A percentile compares a stretch with the other conserved stretches of the same genome.
Evolutionary conservation across 768 basidiomycete species (phyloP).

Genomic region (Rubroboletus satanas): DNA sequence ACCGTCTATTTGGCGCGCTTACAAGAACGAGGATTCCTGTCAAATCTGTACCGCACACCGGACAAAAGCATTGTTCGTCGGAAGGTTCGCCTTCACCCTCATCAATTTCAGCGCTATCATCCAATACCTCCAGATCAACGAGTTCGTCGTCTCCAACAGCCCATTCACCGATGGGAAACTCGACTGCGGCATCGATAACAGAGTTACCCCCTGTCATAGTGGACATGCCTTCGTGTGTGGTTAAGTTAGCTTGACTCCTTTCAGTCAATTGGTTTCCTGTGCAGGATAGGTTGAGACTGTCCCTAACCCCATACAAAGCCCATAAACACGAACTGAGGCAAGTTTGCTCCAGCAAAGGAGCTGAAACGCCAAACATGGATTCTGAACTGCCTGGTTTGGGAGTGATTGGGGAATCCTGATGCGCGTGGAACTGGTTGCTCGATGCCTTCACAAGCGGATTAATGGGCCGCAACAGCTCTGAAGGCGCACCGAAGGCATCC

Average conservation of each 20-base stretch:
- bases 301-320: not conserved
- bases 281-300: not conserved
- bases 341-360: slow-evolving; percentile 10
- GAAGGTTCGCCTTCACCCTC: slow-evolving; percentile 19
- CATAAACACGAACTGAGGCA: slow-evolving; percentile 13
- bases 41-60: slow-evolving; percentile 23
- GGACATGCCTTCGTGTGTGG: not conserved
- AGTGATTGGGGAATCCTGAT: not conserved
- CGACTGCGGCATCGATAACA: not conserved
- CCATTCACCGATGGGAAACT: slow-evolving; percentile 52
- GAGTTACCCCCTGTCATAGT: not conserved
- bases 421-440: not conserved
- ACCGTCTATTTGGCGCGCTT: slow-evolving; percentile 23
- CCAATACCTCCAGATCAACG: slow-evolving; percentile 30
- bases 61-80: slow-evolving; percentile 17
- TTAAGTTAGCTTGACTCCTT: not conserved
- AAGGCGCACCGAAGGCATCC: slow-evolving; percentile 24
- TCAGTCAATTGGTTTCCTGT: slow-evolving; percentile 2
- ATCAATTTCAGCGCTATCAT: slow-evolving; percentile 19
- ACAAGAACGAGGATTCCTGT: slow-evolving; percentile 13
- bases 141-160: slow-evolving; percentile 71
- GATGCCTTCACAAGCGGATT: not conserved
- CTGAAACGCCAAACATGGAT: slow-evolving; percentile 19
- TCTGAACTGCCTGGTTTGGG: not conserved
- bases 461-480: slow-evolving; percentile 18